Evolutionary conservation across 2,329 filamentous ascomycete genomes (phyloP), one percentile per base, ranked within the genome.

Genomic region (Hymenoscyphus salicellus): DNA sequence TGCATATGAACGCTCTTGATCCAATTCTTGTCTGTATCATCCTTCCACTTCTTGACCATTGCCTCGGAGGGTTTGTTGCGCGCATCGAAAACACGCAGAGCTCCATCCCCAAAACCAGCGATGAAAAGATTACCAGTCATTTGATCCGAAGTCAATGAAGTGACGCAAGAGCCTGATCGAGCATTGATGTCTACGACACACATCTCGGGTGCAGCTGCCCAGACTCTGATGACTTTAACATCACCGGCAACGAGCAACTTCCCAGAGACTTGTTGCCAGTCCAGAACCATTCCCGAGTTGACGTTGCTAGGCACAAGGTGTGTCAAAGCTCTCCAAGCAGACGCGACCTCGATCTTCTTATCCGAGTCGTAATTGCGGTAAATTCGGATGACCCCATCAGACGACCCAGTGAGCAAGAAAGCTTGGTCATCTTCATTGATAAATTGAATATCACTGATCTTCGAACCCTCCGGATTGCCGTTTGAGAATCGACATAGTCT

Each of bases 391-490:
- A 98, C 92, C 61, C 95, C 95, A 73, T 99, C 95, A 1, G 93
- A 97, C 7, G 93, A 96, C 1, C 95, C 95, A 0, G 92, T 97
- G 86, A 99, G 92, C 63, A 99, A 80, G 68, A 98, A 86, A 2
- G 94, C 95, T 74, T 96, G 92, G 75, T 99, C 95, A 72, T 99
- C 95, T 77, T 99, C 95, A 71, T 99, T 99, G 80, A 99, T 96
- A 77, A 98, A 97, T 63, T 93, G 91, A 75, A 97, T 88, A 76
- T 98, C 93, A 62, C 93, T 97, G 72, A 99, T 96, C 71, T 89
- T 92, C 30, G 93, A 97, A 2, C 93, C 92, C 36, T 88, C 83
- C 0, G 95, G 95, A 73, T 99, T 99, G 58, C 92, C 93, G 73
- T 98, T 98, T 32, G 91, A 96, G 78, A 99, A 99, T 63, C 90